Conservation (phyloP, 176 grass and related monocot species). For the Ananas comosus region DNA sequence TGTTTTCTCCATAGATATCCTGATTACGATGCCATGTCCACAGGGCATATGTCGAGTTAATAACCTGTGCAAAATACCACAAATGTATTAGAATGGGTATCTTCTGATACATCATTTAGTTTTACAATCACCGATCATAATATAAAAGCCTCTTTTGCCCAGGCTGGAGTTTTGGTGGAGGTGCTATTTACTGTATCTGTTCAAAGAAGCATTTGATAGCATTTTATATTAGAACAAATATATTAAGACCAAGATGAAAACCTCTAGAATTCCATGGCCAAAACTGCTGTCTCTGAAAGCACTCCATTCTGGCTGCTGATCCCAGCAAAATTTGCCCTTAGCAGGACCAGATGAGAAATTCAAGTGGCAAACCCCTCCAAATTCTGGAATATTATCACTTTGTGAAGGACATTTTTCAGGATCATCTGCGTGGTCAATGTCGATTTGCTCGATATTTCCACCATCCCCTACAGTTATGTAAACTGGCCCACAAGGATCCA, state of each 20-base stretch:
- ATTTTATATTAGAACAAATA: no score
- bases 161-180: no score
- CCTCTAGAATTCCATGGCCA: constrained; percentile 87
- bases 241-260: constrained; percentile 8
- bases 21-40: constrained; percentile 98
- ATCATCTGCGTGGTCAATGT: constrained; percentile 67
- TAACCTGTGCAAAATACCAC: constrained; percentile 33
- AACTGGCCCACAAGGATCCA: constrained; percentile 66
- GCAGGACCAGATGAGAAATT: constrained; percentile 77
- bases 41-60: constrained; percentile 86
- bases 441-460: constrained; percentile 77
- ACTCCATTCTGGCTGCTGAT: constrained; percentile 75
- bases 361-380: constrained; percentile 73
- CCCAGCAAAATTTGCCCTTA: constrained; percentile 84
- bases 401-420: constrained; percentile 55
- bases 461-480: constrained; percentile 84
- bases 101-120: neutral
- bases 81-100: neutral
- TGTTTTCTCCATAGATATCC: constrained; percentile 47
- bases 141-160: no score
- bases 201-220: no score
- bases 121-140: neutral
- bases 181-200: no score
- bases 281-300: constrained; percentile 91
- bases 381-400: constrained; percentile 55